Evolutionary conservation across 495 filamentous ascomycete species (phyloP).

Genomic region (Daldinia childiae): DNA sequence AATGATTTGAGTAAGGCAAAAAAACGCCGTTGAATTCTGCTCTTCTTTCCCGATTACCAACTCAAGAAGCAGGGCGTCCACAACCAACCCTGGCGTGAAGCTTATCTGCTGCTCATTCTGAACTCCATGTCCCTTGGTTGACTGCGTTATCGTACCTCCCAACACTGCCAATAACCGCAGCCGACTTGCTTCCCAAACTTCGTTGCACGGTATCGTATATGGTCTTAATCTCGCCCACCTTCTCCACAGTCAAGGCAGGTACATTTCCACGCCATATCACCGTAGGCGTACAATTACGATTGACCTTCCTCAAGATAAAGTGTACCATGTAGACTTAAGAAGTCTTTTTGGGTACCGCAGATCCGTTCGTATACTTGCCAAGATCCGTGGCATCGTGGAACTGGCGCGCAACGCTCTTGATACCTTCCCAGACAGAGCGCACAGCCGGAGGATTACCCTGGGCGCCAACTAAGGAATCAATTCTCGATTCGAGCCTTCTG

Average conservation of each 20-base stretch:
- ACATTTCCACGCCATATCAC: conserved; percentile 29
- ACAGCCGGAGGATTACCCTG: conserved; percentile 87
- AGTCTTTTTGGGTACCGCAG: conserved; percentile 63
- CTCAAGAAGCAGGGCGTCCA: conserved; percentile 24
- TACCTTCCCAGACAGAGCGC: conserved; percentile 80
- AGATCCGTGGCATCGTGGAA: conserved; percentile 83
- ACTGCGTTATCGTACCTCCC: conserved; percentile 4
- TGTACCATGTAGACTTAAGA: conserved; percentile 43
- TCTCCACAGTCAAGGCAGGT: conserved; percentile 16
- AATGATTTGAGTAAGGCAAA: conserved; percentile 29
- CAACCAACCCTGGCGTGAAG: conserved; percentile 2
- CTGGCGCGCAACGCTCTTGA: conserved; percentile 77
- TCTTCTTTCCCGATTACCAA: conserved; percentile 15
- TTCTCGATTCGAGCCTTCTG: conserved; percentile 72
- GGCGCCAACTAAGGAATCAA: conserved; percentile 83
- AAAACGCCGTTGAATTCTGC: conserved; percentile 26
- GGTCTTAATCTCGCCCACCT: conserved; percentile 7
- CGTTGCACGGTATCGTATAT: conserved; percentile 1
- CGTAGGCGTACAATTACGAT: conserved; percentile 32
- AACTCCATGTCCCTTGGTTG: conserved; percentile 11
- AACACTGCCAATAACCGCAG: conserved; percentile 15
- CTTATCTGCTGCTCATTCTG: conserved; percentile 28
- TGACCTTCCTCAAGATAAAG: conserved; percentile 8
- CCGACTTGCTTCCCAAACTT: not conserved
- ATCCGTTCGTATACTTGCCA: conserved; percentile 69